phyloP scores from a whole-genome alignment of 768 basidiomycete species.

The Daedaleopsis nitida region DNA sequence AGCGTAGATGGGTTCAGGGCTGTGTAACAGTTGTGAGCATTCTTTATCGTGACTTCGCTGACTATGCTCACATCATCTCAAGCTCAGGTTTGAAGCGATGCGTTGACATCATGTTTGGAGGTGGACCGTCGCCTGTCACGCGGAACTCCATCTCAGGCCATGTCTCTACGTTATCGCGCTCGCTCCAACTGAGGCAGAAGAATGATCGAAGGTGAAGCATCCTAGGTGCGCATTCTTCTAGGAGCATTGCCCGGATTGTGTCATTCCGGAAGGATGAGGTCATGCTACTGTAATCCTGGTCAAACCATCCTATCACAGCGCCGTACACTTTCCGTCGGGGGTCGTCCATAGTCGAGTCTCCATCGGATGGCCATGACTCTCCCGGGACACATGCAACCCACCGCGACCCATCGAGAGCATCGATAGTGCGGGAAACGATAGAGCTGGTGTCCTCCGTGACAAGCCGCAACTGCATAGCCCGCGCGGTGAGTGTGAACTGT shows the following conservation, averaged over 20 bases:
- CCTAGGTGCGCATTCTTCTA: background rate
- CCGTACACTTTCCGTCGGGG: background rate
- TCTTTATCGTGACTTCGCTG: too few relatives aligned
- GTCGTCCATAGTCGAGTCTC: too few relatives aligned
- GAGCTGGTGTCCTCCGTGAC: background rate
- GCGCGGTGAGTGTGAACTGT: conserved; percentile 6
- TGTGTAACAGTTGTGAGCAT: background rate
- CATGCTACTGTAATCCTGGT: background rate
- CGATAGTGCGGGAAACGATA: background rate
- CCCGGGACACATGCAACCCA: background rate
- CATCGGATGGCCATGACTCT: background rate
- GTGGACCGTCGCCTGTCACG: background rate
- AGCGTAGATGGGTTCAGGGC: background rate
- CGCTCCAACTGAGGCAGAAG: background rate
- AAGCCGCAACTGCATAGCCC: background rate
- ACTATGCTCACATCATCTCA: too few relatives aligned
- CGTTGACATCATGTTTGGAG: too few relatives aligned
- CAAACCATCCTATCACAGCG: conserved; percentile 6
- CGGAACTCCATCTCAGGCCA: conserved; percentile 7
- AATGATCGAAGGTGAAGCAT: conserved; percentile 6
- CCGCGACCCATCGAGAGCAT: conserved; percentile 4
- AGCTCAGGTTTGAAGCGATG: too few relatives aligned
- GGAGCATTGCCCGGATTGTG: conserved; percentile 1
- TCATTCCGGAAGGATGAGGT: background rate
- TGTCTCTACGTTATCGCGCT: background rate